phyloP scores from a whole-genome alignment of 441 rosid genomes.

The Kokia cookei region DNA sequence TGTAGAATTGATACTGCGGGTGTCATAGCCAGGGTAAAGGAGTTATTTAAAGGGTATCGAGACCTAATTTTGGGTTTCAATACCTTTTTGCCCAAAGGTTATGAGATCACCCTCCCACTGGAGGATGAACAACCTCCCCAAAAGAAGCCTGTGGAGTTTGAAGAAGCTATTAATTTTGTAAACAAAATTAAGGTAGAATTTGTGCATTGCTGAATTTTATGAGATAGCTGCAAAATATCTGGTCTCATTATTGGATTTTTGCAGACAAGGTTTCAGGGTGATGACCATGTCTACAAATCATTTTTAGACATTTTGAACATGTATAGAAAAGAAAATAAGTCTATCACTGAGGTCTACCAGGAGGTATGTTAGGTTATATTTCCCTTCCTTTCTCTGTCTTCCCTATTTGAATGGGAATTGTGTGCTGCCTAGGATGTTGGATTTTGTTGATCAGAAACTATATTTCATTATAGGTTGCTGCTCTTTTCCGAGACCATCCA shows the following conservation, averaged over 20 bases:
- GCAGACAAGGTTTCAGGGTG: slow-evolving; percentile 97
- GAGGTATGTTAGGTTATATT: slow-evolving; percentile 50
- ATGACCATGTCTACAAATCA: slow-evolving; percentile 84
- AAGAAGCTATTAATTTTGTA: slow-evolving; percentile 93
- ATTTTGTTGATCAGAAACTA: slow-evolving; percentile 1
- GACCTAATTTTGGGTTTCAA: slow-evolving; percentile 96
- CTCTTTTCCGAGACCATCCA: slow-evolving; percentile 72
- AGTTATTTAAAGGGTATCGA: slow-evolving; percentile 82
- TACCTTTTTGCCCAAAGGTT: slow-evolving; percentile 96
- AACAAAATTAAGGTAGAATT: slow-evolving; percentile 89
- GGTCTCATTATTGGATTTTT: slow-evolving; percentile 19
- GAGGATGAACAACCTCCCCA: slow-evolving; percentile 76
- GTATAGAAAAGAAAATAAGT: slow-evolving; percentile 95
- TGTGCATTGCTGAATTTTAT: slow-evolving; percentile 5
- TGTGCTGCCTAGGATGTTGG: not conserved
- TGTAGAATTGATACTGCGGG: slow-evolving; percentile 89
- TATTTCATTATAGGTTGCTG: slow-evolving; percentile 58
- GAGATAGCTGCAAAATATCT: not conserved
- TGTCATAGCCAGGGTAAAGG: slow-evolving; percentile 91
- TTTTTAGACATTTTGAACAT: slow-evolving; percentile 92
- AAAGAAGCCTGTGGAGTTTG: slow-evolving; percentile 98
- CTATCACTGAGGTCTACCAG: slow-evolving; percentile 79
- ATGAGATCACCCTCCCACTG: slow-evolving; percentile 73
- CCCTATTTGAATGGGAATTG: not conserved
- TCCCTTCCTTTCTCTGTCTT: slow-evolving; percentile 7